These are phyloP conservation scores for Trichoderma endophyticum DNA, from an alignment of 2,329 filamentous ascomycete species.

Conservation along the genomic window DNA sequence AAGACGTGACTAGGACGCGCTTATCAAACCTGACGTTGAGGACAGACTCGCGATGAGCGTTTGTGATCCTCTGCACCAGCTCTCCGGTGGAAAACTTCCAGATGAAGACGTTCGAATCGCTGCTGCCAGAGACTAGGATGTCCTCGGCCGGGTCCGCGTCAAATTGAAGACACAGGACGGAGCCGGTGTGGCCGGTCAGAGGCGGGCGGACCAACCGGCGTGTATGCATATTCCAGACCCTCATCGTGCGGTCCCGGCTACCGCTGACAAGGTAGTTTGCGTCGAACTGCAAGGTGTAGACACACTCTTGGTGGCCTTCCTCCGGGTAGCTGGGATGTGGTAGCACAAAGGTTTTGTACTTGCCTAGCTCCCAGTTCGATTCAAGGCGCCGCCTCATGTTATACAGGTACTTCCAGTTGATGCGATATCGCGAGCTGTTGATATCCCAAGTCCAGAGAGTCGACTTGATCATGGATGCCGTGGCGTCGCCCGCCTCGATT, in stretches of 20 bases:
- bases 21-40: conserved; percentile 91
- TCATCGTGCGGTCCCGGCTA: conserved; percentile 81
- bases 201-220: conserved; percentile 73
- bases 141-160: conserved; percentile 85
- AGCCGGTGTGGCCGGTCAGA: conserved; percentile 73
- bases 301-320: conserved; percentile 87
- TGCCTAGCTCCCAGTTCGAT: conserved; percentile 84
- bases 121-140: conserved; percentile 91
- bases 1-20: conserved; percentile 89
- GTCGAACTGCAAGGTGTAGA: conserved; percentile 91
- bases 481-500: conserved; percentile 29
- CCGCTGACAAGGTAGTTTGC: conserved; percentile 86
- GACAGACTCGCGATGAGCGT: conserved; percentile 85
- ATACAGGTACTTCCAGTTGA: conserved; percentile 94
- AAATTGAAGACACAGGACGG: conserved; percentile 92
- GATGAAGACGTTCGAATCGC: conserved; percentile 83
- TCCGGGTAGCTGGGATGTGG: conserved; percentile 76
- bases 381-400: conserved; percentile 81
- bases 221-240: conserved; percentile 86
- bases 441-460: conserved; percentile 51
- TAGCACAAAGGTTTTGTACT: conserved; percentile 82
- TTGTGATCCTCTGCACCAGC: conserved; percentile 69
- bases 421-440: conserved; percentile 50
- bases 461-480: conserved; percentile 39
- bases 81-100: conserved; percentile 93